Evolutionary conservation across 176 grass and related monocot species (phyloP).

Genomic region (Hordeum marinum): DNA sequence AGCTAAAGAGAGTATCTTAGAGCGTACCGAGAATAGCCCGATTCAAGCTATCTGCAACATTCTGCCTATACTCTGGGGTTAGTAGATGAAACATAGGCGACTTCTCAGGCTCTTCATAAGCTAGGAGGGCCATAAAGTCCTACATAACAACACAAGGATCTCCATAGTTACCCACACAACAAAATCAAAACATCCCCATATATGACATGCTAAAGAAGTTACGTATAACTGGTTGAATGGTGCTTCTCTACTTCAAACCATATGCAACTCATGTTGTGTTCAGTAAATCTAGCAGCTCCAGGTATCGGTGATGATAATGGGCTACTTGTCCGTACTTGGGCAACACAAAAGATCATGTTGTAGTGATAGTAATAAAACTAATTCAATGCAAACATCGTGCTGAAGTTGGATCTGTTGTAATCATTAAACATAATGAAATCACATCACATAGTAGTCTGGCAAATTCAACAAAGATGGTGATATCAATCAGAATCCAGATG

Average conservation of each 20-base stretch:
- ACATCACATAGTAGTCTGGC: not conserved
- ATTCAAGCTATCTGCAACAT: conserved; percentile 85
- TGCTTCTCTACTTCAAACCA: not conserved
- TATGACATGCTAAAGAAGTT: not conserved
- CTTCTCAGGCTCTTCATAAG: conserved; percentile 93
- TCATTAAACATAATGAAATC: not conserved
- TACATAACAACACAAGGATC: conserved; percentile 21
- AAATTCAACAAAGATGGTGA: not conserved
- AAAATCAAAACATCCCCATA: not conserved
- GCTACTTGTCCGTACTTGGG: not conserved
- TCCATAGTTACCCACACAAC: conserved; percentile 12
- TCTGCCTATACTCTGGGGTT: conserved; percentile 82
- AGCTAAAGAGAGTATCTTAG: conserved; percentile 16
- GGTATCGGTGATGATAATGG: not conserved
- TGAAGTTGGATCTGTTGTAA: not conserved
- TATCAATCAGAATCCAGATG: not conserved
- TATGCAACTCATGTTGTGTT: not conserved
- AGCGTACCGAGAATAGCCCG: conserved; percentile 81
- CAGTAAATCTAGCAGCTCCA: not conserved
- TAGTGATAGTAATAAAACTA: not conserved
- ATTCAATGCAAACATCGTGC: not conserved
- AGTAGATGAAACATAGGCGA: conserved; percentile 97
- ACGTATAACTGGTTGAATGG: not conserved
- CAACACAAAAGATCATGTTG: too few species aligned
- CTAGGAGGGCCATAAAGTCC: conserved; percentile 88